These are phyloP conservation scores for Orychophragmus violaceus DNA, from an alignment of 345 rosid species.

Conservation along the genomic window DNA sequence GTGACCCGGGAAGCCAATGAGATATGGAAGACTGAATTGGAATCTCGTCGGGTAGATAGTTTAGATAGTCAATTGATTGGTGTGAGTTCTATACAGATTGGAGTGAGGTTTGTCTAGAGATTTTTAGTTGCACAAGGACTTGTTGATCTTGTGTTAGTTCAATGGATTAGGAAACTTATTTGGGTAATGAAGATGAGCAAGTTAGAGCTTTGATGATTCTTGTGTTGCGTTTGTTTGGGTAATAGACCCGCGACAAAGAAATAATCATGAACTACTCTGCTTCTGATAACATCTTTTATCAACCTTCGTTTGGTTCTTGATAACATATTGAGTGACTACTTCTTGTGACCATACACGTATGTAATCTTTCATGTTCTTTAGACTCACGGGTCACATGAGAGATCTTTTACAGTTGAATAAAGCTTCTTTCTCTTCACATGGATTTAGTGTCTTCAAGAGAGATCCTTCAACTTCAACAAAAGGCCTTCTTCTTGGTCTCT, in stretches of 20 bases:
- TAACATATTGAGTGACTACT: constrained; percentile 5
- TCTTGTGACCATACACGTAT: constrained; percentile 29
- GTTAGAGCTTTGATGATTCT: neutral
- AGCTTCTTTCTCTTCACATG: constrained; percentile 31
- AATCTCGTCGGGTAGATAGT: constrained; percentile 48
- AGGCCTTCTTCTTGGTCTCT: constrained; percentile 13
- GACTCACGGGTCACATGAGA: constrained; percentile 31
- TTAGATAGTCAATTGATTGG: no score
- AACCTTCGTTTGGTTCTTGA: no score
- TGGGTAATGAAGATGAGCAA: neutral
- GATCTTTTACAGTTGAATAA: constrained; percentile 31
- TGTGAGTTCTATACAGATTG: constrained; percentile 98
- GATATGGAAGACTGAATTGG: constrained; percentile 60
- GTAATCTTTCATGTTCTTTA: constrained; percentile 20
- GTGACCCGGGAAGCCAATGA: constrained; percentile 40
- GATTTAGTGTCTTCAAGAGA: constrained; percentile 16
- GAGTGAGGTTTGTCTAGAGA: constrained; percentile 73
- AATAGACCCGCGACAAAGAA: no score
- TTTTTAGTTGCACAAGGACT: neutral
- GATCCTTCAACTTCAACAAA: constrained; percentile 27
- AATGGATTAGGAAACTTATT: neutral
- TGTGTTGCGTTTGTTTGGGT: neutral
- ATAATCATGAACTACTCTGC: no score
- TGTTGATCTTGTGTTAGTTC: neutral
- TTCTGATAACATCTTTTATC: no score